Evolutionary conservation across 768 basidiomycete genomes (phyloP), one percentile per base, ranked within the genome.

Genomic region (Tephrocybe rancida): DNA sequence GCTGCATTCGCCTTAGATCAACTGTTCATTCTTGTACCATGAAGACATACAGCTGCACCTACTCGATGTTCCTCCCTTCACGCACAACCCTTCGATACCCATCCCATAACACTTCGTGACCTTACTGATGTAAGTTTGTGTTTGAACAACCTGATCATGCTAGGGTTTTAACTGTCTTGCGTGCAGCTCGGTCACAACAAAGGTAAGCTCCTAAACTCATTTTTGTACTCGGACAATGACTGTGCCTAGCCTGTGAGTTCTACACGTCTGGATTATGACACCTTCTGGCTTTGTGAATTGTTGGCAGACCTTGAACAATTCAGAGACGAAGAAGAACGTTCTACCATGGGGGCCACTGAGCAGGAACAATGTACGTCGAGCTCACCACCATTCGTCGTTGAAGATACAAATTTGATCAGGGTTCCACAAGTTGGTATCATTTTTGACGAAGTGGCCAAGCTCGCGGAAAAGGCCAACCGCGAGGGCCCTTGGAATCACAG

Each of bases 301-400:
- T 21, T 22, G 24, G 2, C 9, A 18, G 47, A 5, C 61, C 78
- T 84, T 54, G 70, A 82, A 46, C 79, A 82, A 59, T 62, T 83
- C n/a, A 84, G 81, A 14, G 82, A 84, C 63, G 70, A 73, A 46
- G 60, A 65, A 7, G 73, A 78, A 48, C 75, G 83, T 19, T 81
- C 82, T 3, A 60, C 83, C 32, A 84, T 84, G 79, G 84, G 83
- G 5, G 62, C 71, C 7, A 64, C n/a, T n/a, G n/a, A 69, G 5
- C 84, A 86, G 66, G 81, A 85, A 59, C 66, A 75, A 60, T 85
- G 21, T 37, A 37, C 35, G 35, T 37, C 8, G 7, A 37, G 4
- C 35, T 37, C 13, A 37, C 11, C n/a, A 13, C n/a, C 35, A 37
- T 5, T 13, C 16, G n/a, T 9, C 35, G 14, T 4, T 4, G 7